A percentile compares a stretch with the other conserved stretches of the same genome.
These are phyloP conservation scores for Bretschneidera sinensis DNA, from an alignment of 345 rosid species.

Conservation along the genomic window DNA sequence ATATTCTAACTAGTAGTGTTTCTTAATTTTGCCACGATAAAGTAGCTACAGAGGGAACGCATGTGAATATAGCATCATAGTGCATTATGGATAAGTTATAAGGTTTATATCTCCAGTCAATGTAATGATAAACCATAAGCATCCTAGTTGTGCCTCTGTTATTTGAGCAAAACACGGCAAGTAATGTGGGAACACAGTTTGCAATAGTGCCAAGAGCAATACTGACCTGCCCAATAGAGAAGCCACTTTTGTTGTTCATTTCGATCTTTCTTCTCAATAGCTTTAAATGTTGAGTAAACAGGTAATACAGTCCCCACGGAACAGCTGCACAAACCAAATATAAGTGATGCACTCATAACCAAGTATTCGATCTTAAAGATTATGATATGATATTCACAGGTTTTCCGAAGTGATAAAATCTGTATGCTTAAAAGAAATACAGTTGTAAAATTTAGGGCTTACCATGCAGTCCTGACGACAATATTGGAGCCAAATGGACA, in stretches of 20 bases:
- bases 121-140: background rate
- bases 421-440: background rate
- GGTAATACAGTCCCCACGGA: slow-evolving; percentile 40
- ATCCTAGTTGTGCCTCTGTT: background rate
- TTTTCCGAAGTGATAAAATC: background rate
- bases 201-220: background rate
- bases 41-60: too few relatives aligned
- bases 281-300: slow-evolving; percentile 45
- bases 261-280: slow-evolving; percentile 35
- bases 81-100: too few relatives aligned
- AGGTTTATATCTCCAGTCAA: too few relatives aligned
- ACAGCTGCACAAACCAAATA: slow-evolving; percentile 26
- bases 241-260: slow-evolving; percentile 34
- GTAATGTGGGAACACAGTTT: background rate
- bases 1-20: too few relatives aligned
- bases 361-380: background rate
- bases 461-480: slow-evolving; percentile 57
- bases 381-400: background rate
- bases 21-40: too few relatives aligned
- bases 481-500: slow-evolving; percentile 44
- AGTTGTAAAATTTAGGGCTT: background rate
- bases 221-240: slow-evolving; percentile 39
- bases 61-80: too few relatives aligned
- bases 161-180: background rate
- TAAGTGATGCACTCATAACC: background rate